These are phyloP conservation scores for Rhodosporidiobolus odoratus DNA, from an alignment of 768 basidiomycete species.

Conservation along the genomic window DNA sequence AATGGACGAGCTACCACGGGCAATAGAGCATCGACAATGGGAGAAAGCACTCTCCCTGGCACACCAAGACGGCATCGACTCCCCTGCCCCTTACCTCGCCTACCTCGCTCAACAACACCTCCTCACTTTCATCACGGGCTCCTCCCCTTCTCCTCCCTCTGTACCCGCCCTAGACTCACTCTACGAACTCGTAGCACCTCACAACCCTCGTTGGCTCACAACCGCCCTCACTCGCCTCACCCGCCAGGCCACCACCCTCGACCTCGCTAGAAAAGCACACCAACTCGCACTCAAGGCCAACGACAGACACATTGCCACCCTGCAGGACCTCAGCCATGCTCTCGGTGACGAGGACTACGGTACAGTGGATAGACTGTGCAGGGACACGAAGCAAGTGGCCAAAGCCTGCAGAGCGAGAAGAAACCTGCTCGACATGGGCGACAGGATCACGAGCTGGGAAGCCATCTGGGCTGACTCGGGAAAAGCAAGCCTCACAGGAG, in stretches of 20 bases:
- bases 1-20: too few species aligned
- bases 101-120: conserved; percentile 21
- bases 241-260: conserved; percentile 58
- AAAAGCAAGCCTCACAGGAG: conserved; percentile 44
- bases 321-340: not conserved
- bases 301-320: conserved; percentile 31
- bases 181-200: not conserved
- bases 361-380: not conserved
- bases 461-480: conserved; percentile 47
- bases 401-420: not conserved
- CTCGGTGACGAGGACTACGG: not conserved
- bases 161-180: conserved; percentile 56
- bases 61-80: not conserved
- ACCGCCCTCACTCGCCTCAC: conserved; percentile 61
- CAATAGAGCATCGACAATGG: too few species aligned
- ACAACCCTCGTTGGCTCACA: conserved; percentile 60
- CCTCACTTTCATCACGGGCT: conserved; percentile 5
- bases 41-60: conserved; percentile 2
- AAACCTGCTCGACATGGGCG: conserved; percentile 42
- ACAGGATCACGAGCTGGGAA: conserved; percentile 32
- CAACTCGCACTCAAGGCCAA: conserved; percentile 63
- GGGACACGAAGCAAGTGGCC: not conserved
- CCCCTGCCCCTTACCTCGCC: not conserved
- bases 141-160: not conserved
- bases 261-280: conserved; percentile 58